A percentile compares a stretch with the other conserved stretches of the same genome.
Evolutionary conservation across 768 basidiomycete genomes (phyloP).

Genomic region (Termitomyces sp.): DNA sequence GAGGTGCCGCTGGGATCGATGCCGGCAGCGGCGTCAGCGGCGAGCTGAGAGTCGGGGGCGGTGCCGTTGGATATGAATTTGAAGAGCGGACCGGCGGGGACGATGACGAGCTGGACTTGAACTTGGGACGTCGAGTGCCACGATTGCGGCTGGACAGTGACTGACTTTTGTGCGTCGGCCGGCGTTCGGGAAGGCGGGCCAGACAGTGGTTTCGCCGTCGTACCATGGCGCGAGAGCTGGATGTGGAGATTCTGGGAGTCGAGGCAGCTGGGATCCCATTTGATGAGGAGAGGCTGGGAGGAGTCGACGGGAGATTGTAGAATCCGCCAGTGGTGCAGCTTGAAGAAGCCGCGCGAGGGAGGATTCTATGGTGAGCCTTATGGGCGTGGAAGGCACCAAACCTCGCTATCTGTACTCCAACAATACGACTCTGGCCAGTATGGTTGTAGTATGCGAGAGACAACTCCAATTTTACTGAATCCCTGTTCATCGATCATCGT

Average conservation of each 20-base stretch:
- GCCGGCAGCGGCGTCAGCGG: too few species aligned
- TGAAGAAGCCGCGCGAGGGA: background rate
- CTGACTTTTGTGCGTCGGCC: slow-evolving; percentile 41
- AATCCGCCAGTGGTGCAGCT: slow-evolving; percentile 60
- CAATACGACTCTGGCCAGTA: too few species aligned
- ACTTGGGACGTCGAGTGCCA: slow-evolving; percentile 40
- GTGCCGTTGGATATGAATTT: too few species aligned
- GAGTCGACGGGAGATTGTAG: slow-evolving; percentile 55
- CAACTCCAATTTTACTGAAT: too few species aligned
- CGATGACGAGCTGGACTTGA: too few species aligned
- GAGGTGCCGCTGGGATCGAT: too few species aligned
- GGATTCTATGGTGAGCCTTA: background rate
- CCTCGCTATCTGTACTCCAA: too few species aligned
- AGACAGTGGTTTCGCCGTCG: slow-evolving; percentile 40
- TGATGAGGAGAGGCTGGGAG: slow-evolving; percentile 44
- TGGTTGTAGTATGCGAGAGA: too few species aligned
- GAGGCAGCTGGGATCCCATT: slow-evolving; percentile 65
- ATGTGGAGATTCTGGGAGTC: slow-evolving; percentile 52
- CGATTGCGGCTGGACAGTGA: slow-evolving; percentile 57
- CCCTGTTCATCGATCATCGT: too few species aligned
- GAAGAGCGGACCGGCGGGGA: too few species aligned
- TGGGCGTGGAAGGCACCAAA: background rate
- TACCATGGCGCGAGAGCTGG: slow-evolving; percentile 52
- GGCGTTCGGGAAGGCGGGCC: slow-evolving; percentile 45
- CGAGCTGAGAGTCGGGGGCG: too few species aligned